Percentiles rank a stretch among this genome's conserved stretches.
Conservation (phyloP, 768 basidiomycete species). For the Lactifluus volemus region DNA sequence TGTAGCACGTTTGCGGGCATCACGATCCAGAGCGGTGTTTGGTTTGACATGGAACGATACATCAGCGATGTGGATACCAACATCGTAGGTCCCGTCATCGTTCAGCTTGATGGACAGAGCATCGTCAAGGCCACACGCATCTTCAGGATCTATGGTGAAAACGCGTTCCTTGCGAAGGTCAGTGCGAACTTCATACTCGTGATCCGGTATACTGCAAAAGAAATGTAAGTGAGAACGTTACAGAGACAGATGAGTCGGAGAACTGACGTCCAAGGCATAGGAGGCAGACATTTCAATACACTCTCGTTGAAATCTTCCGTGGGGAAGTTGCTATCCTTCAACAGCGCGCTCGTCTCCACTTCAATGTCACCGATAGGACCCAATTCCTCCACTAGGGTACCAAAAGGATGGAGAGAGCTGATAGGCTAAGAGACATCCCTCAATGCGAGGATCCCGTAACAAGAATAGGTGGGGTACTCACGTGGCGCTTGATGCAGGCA, state of each 20-base stretch:
- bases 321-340: slow-evolving; percentile 99
- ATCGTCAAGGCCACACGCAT: slow-evolving; percentile 91
- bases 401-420: slow-evolving; percentile 97
- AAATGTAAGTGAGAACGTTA: slow-evolving; percentile 16
- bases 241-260: background rate
- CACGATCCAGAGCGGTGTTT: slow-evolving; percentile 95
- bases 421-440: slow-evolving; percentile 48
- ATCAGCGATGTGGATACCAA: slow-evolving; percentile 95
- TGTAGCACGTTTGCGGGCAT: slow-evolving; percentile 94
- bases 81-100: slow-evolving; percentile 87
- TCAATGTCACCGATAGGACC: slow-evolving; percentile 98
- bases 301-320: slow-evolving; percentile 95
- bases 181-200: slow-evolving; percentile 79
- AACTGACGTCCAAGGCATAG: slow-evolving; percentile 86
- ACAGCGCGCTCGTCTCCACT: slow-evolving; percentile 92
- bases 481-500: slow-evolving; percentile 97
- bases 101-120: slow-evolving; percentile 84
- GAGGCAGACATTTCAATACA: slow-evolving; percentile 91
- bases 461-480: slow-evolving; percentile 33
- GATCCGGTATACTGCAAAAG: slow-evolving; percentile 65
- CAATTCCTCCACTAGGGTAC: slow-evolving; percentile 94
- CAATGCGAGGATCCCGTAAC: slow-evolving; percentile 19
- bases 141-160: slow-evolving; percentile 89
- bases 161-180: slow-evolving; percentile 79
- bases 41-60: slow-evolving; percentile 93